These are phyloP conservation scores for Penicillium chermesinum DNA, from an alignment of 495 filamentous ascomycete genomes.

Conservation along the genomic window DNA sequence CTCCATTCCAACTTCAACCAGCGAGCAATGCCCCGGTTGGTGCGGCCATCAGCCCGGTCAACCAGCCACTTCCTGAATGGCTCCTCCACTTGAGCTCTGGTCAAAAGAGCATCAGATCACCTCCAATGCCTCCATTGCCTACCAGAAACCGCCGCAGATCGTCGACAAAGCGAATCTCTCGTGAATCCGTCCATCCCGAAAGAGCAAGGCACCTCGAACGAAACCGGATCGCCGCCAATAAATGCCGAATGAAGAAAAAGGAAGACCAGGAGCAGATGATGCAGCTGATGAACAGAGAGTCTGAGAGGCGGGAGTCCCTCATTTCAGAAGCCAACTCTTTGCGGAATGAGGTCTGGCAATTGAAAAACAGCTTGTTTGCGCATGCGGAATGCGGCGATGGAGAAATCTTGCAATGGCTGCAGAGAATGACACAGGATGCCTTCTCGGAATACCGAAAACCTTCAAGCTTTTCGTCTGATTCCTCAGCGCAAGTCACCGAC, in stretches of 20 bases:
- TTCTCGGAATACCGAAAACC: background rate
- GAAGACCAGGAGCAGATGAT: background rate
- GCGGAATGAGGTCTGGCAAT: background rate
- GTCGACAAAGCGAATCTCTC: background rate
- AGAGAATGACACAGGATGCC: background rate
- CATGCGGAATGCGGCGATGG: background rate
- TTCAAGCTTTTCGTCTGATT: background rate
- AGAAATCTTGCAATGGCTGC: background rate
- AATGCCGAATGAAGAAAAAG: background rate
- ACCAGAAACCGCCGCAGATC: background rate
- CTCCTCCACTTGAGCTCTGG: background rate
- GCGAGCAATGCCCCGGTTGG: background rate
- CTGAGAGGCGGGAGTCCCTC: background rate
- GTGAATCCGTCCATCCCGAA: background rate
- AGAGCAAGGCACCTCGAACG: background rate
- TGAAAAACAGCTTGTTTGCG: background rate
- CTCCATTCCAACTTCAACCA: background rate
- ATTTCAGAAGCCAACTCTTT: background rate
- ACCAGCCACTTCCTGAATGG: background rate
- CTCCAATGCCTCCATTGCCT: background rate
- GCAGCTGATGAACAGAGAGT: background rate
- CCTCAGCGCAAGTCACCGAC: background rate
- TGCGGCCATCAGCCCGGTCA: background rate
- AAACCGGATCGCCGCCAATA: background rate
- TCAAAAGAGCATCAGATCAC: background rate